Percentiles rank a stretch among this genome's conserved stretches.
phyloP scores from a whole-genome alignment of 176 grass and related monocot genomes.

The Miscanthus lutarioriparius region DNA sequence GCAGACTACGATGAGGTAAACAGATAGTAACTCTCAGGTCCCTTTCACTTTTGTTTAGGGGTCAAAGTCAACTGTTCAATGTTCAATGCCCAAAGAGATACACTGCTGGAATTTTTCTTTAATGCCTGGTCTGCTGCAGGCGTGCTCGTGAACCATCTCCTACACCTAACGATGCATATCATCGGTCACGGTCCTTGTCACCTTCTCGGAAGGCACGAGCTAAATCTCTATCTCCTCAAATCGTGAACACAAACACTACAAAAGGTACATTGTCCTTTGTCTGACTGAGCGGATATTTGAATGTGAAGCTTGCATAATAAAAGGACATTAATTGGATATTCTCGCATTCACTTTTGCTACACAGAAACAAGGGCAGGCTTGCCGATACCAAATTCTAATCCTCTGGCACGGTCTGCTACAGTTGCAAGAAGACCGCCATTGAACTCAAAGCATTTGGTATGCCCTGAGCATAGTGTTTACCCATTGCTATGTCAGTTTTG shows the following conservation, averaged over 20 bases:
- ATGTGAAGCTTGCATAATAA: slow-evolving; percentile 18
- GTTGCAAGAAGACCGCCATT: slow-evolving; percentile 52
- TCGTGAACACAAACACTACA: slow-evolving; percentile 29
- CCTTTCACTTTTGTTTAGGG: background rate
- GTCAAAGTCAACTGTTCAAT: background rate
- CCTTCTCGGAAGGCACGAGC: slow-evolving; percentile 58
- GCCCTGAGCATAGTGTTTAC: background rate
- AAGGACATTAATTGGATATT: background rate
- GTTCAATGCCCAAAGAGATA: background rate
- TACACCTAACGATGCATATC: slow-evolving; percentile 35
- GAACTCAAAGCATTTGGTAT: slow-evolving; percentile 51
- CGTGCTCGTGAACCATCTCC: slow-evolving; percentile 45
- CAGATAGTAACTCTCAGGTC: slow-evolving; percentile 19
- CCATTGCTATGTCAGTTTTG: background rate
- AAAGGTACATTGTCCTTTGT: slow-evolving; percentile 37
- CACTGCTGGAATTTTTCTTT: slow-evolving; percentile 1
- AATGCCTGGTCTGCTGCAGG: slow-evolving; percentile 34
- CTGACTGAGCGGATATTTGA: background rate
- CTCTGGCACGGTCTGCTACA: slow-evolving; percentile 61
- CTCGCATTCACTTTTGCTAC: slow-evolving; percentile 17
- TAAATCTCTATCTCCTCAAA: slow-evolving; percentile 50
- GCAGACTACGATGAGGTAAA: slow-evolving; percentile 63
- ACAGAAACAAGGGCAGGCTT: slow-evolving; percentile 72
- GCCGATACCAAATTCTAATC: slow-evolving; percentile 58
- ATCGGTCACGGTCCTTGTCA: slow-evolving; percentile 55